phyloP scores from a whole-genome alignment of 495 filamentous ascomycete species.

The Hypoxylon fuscum region DNA sequence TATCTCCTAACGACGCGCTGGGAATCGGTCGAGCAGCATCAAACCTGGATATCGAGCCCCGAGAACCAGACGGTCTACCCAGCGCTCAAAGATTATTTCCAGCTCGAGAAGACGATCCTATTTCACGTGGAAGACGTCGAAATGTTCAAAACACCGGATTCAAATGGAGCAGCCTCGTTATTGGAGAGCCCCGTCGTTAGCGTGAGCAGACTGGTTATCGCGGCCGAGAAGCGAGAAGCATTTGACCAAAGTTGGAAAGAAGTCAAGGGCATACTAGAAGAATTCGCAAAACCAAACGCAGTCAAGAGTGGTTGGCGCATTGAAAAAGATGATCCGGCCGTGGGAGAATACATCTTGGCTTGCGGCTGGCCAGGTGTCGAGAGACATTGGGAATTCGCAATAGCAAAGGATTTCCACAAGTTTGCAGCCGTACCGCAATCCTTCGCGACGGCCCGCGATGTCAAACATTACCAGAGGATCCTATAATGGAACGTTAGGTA shows the following conservation, averaged over 20 bases:
- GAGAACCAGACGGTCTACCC: conserved; percentile 43
- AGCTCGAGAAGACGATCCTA: conserved; percentile 49
- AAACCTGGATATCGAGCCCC: conserved; percentile 55
- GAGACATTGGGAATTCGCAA: conserved; percentile 53
- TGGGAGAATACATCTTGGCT: conserved; percentile 63
- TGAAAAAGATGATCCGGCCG: conserved; percentile 50
- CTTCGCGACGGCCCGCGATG: conserved; percentile 48
- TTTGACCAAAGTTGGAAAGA: conserved; percentile 54
- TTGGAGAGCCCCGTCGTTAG: conserved; percentile 55
- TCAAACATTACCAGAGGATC: conserved; percentile 55
- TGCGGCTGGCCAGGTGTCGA: conserved; percentile 60
- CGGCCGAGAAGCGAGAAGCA: conserved; percentile 47
- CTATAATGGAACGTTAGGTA: conserved; percentile 33
- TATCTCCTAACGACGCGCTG: conserved; percentile 63
- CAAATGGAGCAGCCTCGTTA: conserved; percentile 35
- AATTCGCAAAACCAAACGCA: conserved; percentile 49
- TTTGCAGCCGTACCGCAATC: conserved; percentile 46
- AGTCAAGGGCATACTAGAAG: conserved; percentile 51
- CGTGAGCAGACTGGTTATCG: conserved; percentile 56
- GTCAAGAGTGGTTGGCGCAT: conserved; percentile 60
- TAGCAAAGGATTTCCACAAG: conserved; percentile 48
- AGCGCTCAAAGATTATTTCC: conserved; percentile 34
- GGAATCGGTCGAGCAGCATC: conserved; percentile 58
- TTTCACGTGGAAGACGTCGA: conserved; percentile 53
- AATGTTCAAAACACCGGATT: conserved; percentile 44